These are phyloP conservation scores for Cicer arietinum DNA, from an alignment of 306 rosid species.

Conservation along the genomic window DNA sequence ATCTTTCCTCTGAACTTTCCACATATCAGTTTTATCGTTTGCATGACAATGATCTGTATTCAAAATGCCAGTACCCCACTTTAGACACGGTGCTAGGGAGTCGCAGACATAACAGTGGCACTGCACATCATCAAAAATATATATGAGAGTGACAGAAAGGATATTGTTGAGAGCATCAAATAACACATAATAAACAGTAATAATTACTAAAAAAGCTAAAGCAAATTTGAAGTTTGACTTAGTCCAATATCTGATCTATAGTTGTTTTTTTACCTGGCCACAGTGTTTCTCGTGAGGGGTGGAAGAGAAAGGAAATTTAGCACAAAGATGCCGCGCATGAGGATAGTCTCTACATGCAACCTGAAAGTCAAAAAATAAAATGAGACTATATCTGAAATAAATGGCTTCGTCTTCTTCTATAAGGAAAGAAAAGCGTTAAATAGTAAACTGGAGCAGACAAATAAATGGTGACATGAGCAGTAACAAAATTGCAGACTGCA, in stretches of 20 bases:
- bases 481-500: slow-evolving; percentile 8
- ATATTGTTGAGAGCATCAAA: slow-evolving; percentile 21
- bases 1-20: slow-evolving; percentile 62
- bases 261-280: slow-evolving; percentile 51
- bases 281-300: slow-evolving; percentile 71
- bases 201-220: not conserved
- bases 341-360: slow-evolving; percentile 90
- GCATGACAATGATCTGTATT: slow-evolving; percentile 76
- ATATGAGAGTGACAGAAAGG: slow-evolving; percentile 29
- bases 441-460: not conserved
- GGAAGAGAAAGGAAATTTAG: slow-evolving; percentile 66
- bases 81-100: slow-evolving; percentile 70
- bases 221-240: slow-evolving; percentile 11
- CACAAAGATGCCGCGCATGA: slow-evolving; percentile 82
- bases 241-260: slow-evolving; percentile 35
- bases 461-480: not conserved
- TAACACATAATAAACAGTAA: slow-evolving; percentile 12
- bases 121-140: slow-evolving; percentile 57
- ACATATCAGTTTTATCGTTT: slow-evolving; percentile 60
- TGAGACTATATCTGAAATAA: slow-evolving; percentile 31
- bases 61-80: slow-evolving; percentile 58
- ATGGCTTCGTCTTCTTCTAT: slow-evolving; percentile 25
- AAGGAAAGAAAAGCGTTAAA: slow-evolving; percentile 17
- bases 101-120: slow-evolving; percentile 93
- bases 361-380: slow-evolving; percentile 53